These are phyloP conservation scores for Tuber magnatum DNA, from an alignment of 495 filamentous ascomycete species.

Conservation along the genomic window DNA sequence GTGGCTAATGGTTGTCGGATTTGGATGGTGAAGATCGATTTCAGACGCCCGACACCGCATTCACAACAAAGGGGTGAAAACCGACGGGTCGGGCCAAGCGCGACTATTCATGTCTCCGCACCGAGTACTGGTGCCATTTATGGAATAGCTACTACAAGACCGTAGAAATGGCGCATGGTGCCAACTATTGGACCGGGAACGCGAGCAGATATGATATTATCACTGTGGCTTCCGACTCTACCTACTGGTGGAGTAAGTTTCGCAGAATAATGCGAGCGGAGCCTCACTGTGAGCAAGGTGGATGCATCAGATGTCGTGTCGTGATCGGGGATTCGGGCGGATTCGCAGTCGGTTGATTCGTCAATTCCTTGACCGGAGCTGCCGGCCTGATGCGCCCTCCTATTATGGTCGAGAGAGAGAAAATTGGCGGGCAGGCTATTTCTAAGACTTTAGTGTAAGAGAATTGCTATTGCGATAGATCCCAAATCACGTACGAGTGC, in stretches of 20 bases:
- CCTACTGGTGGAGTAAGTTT: not conserved
- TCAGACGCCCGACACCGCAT: too few species aligned
- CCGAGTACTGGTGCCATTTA: not conserved
- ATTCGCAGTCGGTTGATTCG: not conserved
- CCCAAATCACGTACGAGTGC: not conserved
- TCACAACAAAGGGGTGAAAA: too few species aligned
- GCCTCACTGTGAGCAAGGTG: not conserved
- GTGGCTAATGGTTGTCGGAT: too few species aligned
- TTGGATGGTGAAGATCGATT: too few species aligned
- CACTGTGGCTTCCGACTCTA: not conserved
- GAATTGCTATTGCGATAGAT: not conserved
- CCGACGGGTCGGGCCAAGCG: not conserved
- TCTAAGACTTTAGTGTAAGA: not conserved
- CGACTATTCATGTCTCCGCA: too few species aligned
- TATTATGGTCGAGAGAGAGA: not conserved
- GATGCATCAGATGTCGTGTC: not conserved
- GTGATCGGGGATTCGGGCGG: not conserved
- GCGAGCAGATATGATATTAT: not conserved
- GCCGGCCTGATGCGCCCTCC: not conserved
- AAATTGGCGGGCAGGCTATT: not conserved
- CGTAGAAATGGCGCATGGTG: not conserved
- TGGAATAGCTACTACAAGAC: not conserved
- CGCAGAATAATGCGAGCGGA: not conserved
- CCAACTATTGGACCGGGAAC: not conserved
- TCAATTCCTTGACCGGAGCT: not conserved